Evolutionary conservation across 2,329 filamentous ascomycete genomes (phyloP), one percentile per base, ranked within the genome.

Genomic region (Akanthomyces lecanii): DNA sequence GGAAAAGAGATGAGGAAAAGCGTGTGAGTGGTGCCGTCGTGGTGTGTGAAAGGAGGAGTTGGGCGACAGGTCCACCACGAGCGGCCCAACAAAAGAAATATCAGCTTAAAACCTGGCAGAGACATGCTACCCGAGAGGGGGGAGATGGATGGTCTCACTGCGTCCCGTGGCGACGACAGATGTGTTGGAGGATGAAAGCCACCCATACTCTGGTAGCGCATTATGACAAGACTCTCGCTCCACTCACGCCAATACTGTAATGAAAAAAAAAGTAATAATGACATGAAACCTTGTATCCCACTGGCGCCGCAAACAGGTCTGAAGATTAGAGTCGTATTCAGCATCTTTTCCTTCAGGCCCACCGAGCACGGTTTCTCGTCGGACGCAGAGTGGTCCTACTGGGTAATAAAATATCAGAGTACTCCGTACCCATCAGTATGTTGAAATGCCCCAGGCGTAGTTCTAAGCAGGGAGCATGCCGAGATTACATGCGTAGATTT

Each of bases 101-200:
- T 52, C 25, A 10, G 28, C 14, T 16, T 30, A 33, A 52, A 48
- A 48, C 45, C 28, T 28, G 45, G 45, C 45, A 48, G 47, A 44
- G 54, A 47, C 54, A 33, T 45, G 30, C 56, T 59, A 60, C 36
- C 57, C 45, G 57, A 42, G 57, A 60, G 45, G 33, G 45, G 33
- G 28, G n/a, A 42, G 56, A 44, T 21, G 21, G 14, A 51, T 23
- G 30, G 55, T 58, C 55, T 58, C 44, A 58, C 55, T 38, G 56
- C 55, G 18, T 50, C 30, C 21, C 42, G 36, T 59, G 44, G 30
- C 36, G 33, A 48, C 18, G 28, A 30, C 25, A 58, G 55, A 47
- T 23, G 28, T 48, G 40, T 48, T 47, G 28, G 44, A 51, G 45
- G 55, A 18, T 12, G 25, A 42, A 36, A 47, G 38, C 44, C n/a